Evolutionary conservation across 2,329 filamentous ascomycete species (phyloP), one percentile per base, ranked within the genome.

Genomic region (Fusarium vanettenii): DNA sequence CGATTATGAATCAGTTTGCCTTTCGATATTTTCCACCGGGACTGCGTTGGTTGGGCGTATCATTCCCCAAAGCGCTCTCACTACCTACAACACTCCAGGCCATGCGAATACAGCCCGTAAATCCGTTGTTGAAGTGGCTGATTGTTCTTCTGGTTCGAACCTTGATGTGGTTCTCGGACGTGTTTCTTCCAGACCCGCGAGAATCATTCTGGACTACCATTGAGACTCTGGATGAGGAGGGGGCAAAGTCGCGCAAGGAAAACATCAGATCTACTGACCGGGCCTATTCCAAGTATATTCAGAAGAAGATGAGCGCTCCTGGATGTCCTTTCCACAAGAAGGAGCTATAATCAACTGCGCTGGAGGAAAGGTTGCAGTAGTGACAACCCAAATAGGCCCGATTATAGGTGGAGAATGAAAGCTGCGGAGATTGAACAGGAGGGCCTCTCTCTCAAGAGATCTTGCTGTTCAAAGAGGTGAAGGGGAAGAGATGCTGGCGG

Each of bases 1-100:
- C 61, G 1, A 65, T 69, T 5, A 64, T 65, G 29, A 64, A 69
- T 16, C 55, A 65, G 16, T 69, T 69, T 55, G 55, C 66, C 4
- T 69, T 69, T 11, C 61, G 66, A 18, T 69, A 65, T 10, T 69
- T 69, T 31, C 66, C 66, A 2, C 55, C 43, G 0, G 52, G 61
- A 6, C 13, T 69, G 2, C 66, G 55, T 10, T 69, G 61, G 66
- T 16, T 69, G 1, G 61, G 66, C 2, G 27, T 25, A 16, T 69
- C 66, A 4, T 33, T 69, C 20, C 61, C 66, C 7, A 50, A 29
- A 14, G 60, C 66, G 5, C 61, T 69, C 6, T 64, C 60, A 3
- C 55, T 68, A 6, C 60, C 60, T 1, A 60, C 66, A 14, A 68
- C 66, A 7, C 43, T 68, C 7, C 20, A 45, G 9, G 18, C 60